phyloP scores from a whole-genome alignment of 805 yeast species.

The Cyberlindnera veronae region DNA sequence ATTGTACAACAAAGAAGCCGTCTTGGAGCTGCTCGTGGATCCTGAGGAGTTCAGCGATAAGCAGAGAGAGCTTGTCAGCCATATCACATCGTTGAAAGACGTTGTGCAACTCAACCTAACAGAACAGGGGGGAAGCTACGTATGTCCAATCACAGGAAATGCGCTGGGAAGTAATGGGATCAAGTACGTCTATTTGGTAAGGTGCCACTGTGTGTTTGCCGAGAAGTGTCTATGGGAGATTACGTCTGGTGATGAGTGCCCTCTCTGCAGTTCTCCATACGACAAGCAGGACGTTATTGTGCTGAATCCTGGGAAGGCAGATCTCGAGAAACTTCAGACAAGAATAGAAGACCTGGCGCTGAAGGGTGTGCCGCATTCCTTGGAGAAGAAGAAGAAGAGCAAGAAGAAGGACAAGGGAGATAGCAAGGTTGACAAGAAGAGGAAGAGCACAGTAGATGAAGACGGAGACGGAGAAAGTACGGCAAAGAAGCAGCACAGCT shows the following conservation, averaged over 20 bases:
- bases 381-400: constrained; percentile 26
- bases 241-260: constrained; percentile 30
- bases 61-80: constrained; percentile 28
- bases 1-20: constrained; percentile 59
- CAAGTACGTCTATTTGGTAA: constrained; percentile 42
- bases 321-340: constrained; percentile 17
- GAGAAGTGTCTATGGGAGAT: constrained; percentile 30
- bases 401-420: too few species aligned
- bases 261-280: constrained; percentile 36
- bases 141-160: constrained; percentile 38
- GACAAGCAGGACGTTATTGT: constrained; percentile 34
- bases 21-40: constrained; percentile 53
- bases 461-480: constrained; percentile 1
- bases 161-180: constrained; percentile 34
- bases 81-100: constrained; percentile 40
- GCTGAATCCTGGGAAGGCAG: constrained; percentile 31
- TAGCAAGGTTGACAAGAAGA: too few species aligned
- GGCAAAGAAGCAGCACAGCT: constrained; percentile 2
- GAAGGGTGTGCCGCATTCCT: constrained; percentile 36
- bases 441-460: constrained; percentile 9
- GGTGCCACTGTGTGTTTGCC: constrained; percentile 43
- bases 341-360: constrained; percentile 26
- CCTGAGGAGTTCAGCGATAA: constrained; percentile 27
- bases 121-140: constrained; percentile 23
- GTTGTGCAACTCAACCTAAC: constrained; percentile 40